Base-by-base conservation (phyloP, 305 asterid genomes). In the Ajuga reptans region DNA sequence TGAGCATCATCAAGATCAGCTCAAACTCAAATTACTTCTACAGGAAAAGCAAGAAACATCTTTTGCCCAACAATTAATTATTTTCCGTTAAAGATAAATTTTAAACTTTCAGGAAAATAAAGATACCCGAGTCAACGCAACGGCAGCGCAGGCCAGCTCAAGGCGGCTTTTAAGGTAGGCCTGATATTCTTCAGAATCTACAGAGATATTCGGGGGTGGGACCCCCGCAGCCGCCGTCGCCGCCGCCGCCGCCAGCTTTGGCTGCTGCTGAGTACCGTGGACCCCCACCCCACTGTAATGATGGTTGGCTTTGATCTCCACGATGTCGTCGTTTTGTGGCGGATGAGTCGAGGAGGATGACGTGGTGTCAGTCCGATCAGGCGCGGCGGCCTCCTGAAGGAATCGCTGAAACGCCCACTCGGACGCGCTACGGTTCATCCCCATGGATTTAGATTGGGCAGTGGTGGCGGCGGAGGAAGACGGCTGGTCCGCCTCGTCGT, bases 81-180 rank as follows among this genome's bases (percentile, higher is more conserved):
- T 31, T 56, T 41, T 42, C 66, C 9, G 41, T 5, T 42, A 47
- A 39, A 55, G 1, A 6, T 24, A 9, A 17, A 15, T 29, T 15
- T 59, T 43, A 16, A 5, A 41, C 9, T 62, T n/a, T 2, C 47
- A 3, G 9, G 24, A 42, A 66, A 55, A 4, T 5, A 54, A 15
- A 64, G 33, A 21, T 80, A 91, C 97, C 81, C 96, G 77, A 47
- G 89, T 80, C 84, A 87, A 75, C 53, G 96, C 96, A 6, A 91
- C 88, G 81, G 97, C 97, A n/a, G 96, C 95, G 72, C 97, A 91
- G 31, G 95, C 97, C 74, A 89, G 75, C 76, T 87, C 87, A n/a
- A 91, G 96, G 21, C 80, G 89, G 74, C 84, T 88, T 85, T 84
- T 87, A 34, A 91, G 89, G n/a, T n/a, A n/a, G n/a, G n/a, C n/a